These are phyloP conservation scores for Dendrobium officinale DNA, from an alignment of 106 monocot genomes.

Conservation along the genomic window DNA sequence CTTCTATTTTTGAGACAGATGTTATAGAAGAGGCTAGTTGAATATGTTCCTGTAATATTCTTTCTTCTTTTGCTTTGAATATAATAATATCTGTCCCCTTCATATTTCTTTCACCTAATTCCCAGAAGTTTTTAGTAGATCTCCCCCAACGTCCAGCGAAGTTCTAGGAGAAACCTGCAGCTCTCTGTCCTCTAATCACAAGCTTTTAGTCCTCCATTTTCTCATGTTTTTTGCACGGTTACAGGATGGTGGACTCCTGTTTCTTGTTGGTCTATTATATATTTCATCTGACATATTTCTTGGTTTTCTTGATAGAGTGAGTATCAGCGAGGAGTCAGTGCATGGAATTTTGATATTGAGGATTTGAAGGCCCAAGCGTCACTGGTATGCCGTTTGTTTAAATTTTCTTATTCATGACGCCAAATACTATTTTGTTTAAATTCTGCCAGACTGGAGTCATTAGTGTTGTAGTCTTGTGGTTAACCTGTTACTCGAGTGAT, in stretches of 20 bases:
- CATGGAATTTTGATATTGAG: conserved; percentile 96
- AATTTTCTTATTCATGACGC: not conserved
- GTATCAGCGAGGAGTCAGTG: conserved; percentile 94
- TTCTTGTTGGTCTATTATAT: not conserved
- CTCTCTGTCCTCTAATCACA: not conserved
- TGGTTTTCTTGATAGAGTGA: conserved; percentile 51
- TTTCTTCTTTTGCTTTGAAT: not conserved
- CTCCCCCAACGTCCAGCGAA: not conserved
- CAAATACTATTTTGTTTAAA: not conserved
- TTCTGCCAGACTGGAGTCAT: not conserved
- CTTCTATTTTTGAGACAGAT: not conserved
- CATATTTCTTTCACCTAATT: not conserved
- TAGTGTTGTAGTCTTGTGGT: not conserved
- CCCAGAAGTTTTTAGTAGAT: not conserved
- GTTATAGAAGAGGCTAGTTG: not conserved
- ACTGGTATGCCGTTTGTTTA: conserved; percentile 34
- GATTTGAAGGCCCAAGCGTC: conserved; percentile 94
- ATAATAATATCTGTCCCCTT: not conserved
- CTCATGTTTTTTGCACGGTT: not conserved
- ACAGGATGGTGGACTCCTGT: not conserved
- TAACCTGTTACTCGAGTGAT: conserved; percentile 1
- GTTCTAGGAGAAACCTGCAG: not conserved
- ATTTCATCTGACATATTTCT: not conserved
- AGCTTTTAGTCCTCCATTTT: not conserved
- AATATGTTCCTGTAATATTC: not conserved